Percentiles rank a stretch among this genome's conserved stretches.
These are phyloP conservation scores for Epichloe coenophiala DNA, from an alignment of 2,329 filamentous ascomycete genomes.

Conservation along the genomic window DNA sequence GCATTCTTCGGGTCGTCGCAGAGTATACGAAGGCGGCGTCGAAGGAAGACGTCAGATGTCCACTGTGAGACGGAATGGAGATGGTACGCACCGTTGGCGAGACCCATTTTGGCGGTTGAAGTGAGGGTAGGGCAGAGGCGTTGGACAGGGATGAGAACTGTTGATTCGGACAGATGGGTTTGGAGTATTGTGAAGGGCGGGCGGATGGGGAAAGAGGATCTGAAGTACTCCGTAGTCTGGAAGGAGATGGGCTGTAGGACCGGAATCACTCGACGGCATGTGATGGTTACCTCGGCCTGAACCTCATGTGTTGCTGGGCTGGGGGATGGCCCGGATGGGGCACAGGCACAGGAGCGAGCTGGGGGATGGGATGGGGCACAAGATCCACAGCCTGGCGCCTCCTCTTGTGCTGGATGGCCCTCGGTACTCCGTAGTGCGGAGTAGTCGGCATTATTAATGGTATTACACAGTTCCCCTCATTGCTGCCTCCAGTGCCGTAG, in stretches of 20 bases:
- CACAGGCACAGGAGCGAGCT: no score
- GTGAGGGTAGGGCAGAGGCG: neutral
- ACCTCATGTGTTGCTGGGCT: slow-evolving; percentile 1
- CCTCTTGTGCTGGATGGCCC: no score
- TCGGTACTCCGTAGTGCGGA: no score
- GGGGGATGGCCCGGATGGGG: neutral
- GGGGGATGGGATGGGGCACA: no score
- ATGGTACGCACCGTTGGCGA: slow-evolving; percentile 48
- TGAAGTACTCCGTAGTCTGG: no score
- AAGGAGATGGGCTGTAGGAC: neutral
- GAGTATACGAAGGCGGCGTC: neutral
- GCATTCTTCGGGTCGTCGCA: neutral
- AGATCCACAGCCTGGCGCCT: no score
- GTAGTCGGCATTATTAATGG: neutral
- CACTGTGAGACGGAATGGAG: neutral
- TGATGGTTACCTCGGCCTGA: slow-evolving; percentile 4
- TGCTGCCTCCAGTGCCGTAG: neutral
- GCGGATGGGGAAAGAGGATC: no score
- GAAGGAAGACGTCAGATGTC: neutral
- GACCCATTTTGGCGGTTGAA: slow-evolving; percentile 42
- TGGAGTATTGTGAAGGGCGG: neutral
- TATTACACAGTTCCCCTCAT: neutral
- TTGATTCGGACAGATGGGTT: no score
- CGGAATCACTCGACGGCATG: neutral
- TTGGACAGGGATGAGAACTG: neutral